Base-by-base conservation (phyloP, 2,329 filamentous ascomycete species). In the Cryphonectria parasitica region DNA sequence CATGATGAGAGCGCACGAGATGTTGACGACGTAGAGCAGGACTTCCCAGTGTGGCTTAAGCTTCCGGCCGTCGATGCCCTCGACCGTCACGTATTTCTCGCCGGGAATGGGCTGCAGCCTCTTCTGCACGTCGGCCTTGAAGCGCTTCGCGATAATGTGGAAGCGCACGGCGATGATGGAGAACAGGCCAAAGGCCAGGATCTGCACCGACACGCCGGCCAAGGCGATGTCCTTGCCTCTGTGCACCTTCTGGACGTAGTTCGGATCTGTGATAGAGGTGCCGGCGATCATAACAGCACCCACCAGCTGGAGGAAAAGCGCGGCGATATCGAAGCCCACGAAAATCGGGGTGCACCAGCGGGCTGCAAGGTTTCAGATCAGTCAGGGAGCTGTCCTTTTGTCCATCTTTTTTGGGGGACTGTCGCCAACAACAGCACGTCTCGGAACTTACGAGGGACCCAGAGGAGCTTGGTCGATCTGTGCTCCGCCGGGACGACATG, bases 181-280 rank as follows among this genome's bases (percentile, higher is more conserved):
- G 69, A 86, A 86, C 2, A 86, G 76, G 0, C 83, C 83, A 70
- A 86, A 86, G 1, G 81, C 83, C 0, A 74, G 74, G 17, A 86
- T 77, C 70, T 86, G 83, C 0, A 83, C 70, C n/a, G 77, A 77
- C 8, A 83, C 80, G n/a, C 82, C 82, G 4, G 75, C 75, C 25
- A 82, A 75, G 2, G 82, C 82, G 45, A 84, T 77, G 10, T 76
- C 70, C 69, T 80, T 82, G 17, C 82, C 82, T 22, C 65, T 73
- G 28, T 80, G 72, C 17, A 82, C 69, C 73, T 78, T 79, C 2
- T 77, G 68, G 0, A 66, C 41, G 7, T 78, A 79, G 61, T 82
- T 74, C 0, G 73, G 11, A 13, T 79, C 77, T 2, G 75, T 79
- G 0, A 76, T 66, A 41, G 79, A 72, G 0, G 81, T 80, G 3